phyloP scores from a whole-genome alignment of 192 early-diverging fungal genomes.

The Funneliformis mosseae region DNA sequence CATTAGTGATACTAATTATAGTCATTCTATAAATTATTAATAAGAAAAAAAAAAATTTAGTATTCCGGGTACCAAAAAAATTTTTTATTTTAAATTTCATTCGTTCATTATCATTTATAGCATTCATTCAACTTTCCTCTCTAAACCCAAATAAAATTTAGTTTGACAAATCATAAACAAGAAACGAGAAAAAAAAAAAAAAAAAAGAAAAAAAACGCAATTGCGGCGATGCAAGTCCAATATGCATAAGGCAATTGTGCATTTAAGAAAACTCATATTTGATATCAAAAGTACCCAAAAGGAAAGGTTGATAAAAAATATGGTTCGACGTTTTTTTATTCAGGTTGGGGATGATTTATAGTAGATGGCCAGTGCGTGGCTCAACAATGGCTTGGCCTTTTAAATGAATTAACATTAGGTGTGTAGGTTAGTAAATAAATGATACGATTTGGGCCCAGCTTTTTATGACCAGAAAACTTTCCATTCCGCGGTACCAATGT shows the following conservation, averaged over 20 bases:
- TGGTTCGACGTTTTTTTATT: background rate
- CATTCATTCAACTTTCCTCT: background rate
- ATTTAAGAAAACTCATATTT: background rate
- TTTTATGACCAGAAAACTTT: constrained; percentile 3
- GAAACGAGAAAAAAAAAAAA: background rate
- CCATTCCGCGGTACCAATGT: constrained; percentile 54
- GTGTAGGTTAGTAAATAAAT: background rate
- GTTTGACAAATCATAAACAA: background rate
- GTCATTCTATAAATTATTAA: background rate
- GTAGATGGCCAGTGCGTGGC: background rate
- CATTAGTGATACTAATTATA: background rate
- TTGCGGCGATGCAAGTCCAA: background rate
- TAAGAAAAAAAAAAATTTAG: background rate
- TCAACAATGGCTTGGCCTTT: background rate
- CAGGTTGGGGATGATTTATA: no score
- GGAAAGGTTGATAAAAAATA: background rate
- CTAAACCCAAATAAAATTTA: no score
- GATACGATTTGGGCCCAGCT: no score
- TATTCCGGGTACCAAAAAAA: no score
- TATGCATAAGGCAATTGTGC: background rate
- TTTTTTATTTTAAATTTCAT: no score
- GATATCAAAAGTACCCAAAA: background rate
- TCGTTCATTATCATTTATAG: background rate
- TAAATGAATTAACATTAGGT: background rate
- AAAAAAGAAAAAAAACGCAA: background rate